These are phyloP conservation scores for Aspergillus awamori DNA, from an alignment of 2,329 filamentous ascomycete species.

Conservation along the genomic window DNA sequence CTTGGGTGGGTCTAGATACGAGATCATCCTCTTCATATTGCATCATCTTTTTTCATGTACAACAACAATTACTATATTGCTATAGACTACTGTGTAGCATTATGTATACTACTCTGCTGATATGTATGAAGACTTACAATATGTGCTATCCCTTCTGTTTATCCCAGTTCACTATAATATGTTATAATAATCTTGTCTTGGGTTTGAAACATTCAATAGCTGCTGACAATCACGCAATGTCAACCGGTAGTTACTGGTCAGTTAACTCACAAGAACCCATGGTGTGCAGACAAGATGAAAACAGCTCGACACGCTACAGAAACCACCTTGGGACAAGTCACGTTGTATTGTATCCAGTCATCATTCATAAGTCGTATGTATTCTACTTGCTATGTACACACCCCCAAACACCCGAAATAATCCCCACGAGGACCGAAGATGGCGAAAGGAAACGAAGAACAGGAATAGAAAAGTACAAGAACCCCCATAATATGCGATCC, in stretches of 20 bases:
- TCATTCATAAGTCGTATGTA: constrained; percentile 5
- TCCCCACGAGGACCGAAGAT: not conserved
- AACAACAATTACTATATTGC: not conserved
- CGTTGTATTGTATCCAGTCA: not conserved
- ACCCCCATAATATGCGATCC: not conserved
- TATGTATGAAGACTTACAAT: no score
- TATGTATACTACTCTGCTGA: no score
- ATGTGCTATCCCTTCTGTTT: no score
- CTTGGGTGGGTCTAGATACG: constrained; percentile 24
- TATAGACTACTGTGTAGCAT: no score
- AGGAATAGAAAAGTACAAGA: not conserved
- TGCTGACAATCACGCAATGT: not conserved
- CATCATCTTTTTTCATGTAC: not conserved
- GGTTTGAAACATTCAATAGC: no score
- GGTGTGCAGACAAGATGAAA: not conserved
- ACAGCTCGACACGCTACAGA: not conserved
- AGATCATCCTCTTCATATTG: not conserved
- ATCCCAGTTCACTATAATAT: no score
- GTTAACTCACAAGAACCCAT: not conserved
- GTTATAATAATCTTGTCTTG: no score
- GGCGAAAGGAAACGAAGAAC: no score
- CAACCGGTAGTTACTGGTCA: not conserved
- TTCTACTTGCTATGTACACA: constrained; percentile 6
- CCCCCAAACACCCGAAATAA: not conserved
- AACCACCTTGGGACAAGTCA: not conserved